Base-by-base conservation (phyloP, 139 green algal species). In the Astrephomene gubernaculifera region DNA sequence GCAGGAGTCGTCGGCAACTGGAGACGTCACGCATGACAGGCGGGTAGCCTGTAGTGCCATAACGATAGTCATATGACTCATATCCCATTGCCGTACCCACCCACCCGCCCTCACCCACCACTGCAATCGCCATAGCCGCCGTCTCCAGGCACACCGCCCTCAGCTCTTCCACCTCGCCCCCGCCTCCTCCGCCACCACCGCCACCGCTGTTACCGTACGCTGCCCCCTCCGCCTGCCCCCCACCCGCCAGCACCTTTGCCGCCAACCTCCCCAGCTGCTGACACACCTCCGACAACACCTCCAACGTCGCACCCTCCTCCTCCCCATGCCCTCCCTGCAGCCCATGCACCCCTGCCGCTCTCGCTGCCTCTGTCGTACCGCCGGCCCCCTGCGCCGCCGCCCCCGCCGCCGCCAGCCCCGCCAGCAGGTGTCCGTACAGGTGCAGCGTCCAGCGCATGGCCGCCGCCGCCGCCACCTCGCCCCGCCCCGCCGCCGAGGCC, bases 251-350 rank as follows among this genome's bases (percentile, higher is more conserved):
- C 4, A 80, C 31, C 71, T 67, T 80, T n/a, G 35, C 31, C 10
- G 31, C 45, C 1, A 31, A n/a, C n/a, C 71, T 33, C 31, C 71
- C 49, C 38, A 81, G 52, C 73, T 81, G 73, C 33, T 70, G 53
- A 29, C 53, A 54, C 25, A 81, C 38, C 36, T 81, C 53, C 24
- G 33, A 67, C 8, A 81, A 38, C 21, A 49, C 53, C 35, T 70
- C 54, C 24, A 79, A n/a, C n/a, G n/a, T n/a, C n/a, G n/a, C n/a
- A n/a, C n/a, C n/a, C n/a, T n/a, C n/a, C n/a, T n/a, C n/a, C n/a
- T 4, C 1, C 36, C 65, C 65, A 72, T 25, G 65, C 2, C 4
- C 65, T 14, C 35, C 65, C 27, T 35, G 24, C 39, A 36, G 38
- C 41, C 49, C 63, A 21, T n/a, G n/a, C n/a, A n/a, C n/a, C n/a